Percentiles rank a stretch among this genome's conserved stretches.
These are phyloP conservation scores for Ceriops tagal DNA, from an alignment of 345 rosid species.

Conservation along the genomic window DNA sequence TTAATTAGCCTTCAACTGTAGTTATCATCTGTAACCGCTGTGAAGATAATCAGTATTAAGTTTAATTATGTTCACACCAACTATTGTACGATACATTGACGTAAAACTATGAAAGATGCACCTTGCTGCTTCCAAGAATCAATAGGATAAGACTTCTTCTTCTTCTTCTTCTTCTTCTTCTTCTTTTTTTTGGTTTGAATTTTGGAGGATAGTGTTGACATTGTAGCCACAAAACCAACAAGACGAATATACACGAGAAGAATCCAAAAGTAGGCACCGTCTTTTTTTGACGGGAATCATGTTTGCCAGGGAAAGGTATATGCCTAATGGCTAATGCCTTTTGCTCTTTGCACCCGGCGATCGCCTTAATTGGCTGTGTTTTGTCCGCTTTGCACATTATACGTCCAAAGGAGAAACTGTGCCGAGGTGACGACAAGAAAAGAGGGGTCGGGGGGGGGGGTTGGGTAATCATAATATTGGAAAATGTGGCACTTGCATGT, in stretches of 20 bases:
- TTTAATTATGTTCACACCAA: no score
- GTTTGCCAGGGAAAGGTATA: not conserved
- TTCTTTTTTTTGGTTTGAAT: slow-evolving; percentile 21
- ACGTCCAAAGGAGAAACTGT: no score
- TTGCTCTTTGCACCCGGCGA: not conserved
- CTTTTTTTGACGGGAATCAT: slow-evolving; percentile 26
- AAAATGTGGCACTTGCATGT: not conserved
- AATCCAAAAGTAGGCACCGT: slow-evolving; percentile 57
- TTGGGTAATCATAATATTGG: not conserved
- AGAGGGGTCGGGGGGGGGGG: no score
- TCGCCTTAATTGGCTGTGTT: not conserved
- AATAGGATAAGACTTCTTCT: not conserved
- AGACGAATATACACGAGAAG: slow-evolving; percentile 7
- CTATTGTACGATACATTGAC: no score
- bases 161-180: no score
- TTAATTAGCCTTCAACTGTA: no score
- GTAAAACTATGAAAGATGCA: no score
- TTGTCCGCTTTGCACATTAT: not conserved
- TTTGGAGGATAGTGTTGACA: slow-evolving; percentile 27
- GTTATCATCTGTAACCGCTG: no score
- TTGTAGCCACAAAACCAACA: slow-evolving; percentile 20
- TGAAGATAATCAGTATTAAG: no score
- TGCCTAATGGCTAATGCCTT: no score
- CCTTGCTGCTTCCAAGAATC: not conserved
- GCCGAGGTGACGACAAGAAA: not conserved